These are phyloP conservation scores for Vigna nakashimae DNA, from an alignment of 306 rosid genomes.

Conservation along the genomic window DNA sequence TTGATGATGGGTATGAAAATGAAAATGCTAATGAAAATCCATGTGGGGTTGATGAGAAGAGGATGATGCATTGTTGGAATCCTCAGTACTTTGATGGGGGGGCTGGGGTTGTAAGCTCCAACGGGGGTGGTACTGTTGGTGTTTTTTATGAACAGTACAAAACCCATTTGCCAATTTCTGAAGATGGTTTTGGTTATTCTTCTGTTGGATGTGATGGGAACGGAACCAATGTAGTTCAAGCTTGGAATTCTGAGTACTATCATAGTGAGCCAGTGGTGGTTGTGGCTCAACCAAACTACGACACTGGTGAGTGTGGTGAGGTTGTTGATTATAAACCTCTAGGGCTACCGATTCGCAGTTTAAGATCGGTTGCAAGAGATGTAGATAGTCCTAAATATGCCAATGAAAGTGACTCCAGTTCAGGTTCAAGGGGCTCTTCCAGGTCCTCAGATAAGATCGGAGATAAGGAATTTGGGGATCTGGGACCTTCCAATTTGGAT, in stretches of 20 bases:
- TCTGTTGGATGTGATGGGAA: conserved; percentile 48
- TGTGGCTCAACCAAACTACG: conserved; percentile 65
- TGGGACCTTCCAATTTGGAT: conserved; percentile 59
- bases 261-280: conserved; percentile 65
- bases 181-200: conserved; percentile 45
- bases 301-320: conserved; percentile 51
- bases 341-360: conserved; percentile 86
- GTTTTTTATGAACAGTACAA: conserved; percentile 63
- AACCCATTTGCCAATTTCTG: conserved; percentile 46
- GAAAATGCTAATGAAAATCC: conserved; percentile 52
- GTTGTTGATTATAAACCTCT: conserved; percentile 62
- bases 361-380: conserved; percentile 55
- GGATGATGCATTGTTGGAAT: conserved; percentile 51
- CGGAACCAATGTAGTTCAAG: conserved; percentile 60
- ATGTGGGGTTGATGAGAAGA: conserved; percentile 60
- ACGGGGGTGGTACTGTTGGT: conserved; percentile 45
- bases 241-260: conserved; percentile 74
- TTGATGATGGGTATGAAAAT: conserved; percentile 54
- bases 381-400: conserved; percentile 46
- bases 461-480: conserved; percentile 58
- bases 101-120: conserved; percentile 17
- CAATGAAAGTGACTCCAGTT: conserved; percentile 65
- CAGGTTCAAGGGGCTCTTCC: conserved; percentile 62
- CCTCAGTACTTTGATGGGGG: conserved; percentile 55
- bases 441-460: conserved; percentile 46